Percentiles rank a stretch among this genome's conserved stretches.
Conservation (phyloP, 495 filamentous ascomycete genomes). For the Tirmania nivea region DNA sequence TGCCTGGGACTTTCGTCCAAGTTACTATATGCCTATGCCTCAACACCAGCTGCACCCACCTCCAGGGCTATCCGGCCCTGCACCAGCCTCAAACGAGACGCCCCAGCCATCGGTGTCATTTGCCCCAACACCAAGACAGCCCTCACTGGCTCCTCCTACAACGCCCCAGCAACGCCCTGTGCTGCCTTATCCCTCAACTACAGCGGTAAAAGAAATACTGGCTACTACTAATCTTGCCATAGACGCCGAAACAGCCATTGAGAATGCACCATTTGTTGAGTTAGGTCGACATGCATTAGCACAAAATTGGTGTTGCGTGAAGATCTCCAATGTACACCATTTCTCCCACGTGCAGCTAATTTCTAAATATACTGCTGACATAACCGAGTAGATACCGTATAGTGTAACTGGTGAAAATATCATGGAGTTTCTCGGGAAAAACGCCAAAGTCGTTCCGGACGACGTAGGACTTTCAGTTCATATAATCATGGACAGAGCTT, state of each 20-base stretch:
- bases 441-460: slow-evolving; percentile 19
- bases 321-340: slow-evolving; percentile 13
- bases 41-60: neutral
- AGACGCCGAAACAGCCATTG: slow-evolving; percentile 19
- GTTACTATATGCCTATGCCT: neutral
- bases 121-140: neutral
- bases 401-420: slow-evolving; percentile 17
- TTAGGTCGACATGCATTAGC: slow-evolving; percentile 15
- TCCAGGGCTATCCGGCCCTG: neutral
- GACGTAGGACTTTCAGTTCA: slow-evolving; percentile 16
- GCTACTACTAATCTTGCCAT: slow-evolving; percentile 6
- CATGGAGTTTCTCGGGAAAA: slow-evolving; percentile 18
- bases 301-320: slow-evolving; percentile 19
- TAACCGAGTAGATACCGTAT: slow-evolving; percentile 13
- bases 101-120: too few species aligned
- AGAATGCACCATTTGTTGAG: slow-evolving; percentile 18
- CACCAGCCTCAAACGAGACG: neutral
- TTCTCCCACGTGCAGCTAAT: neutral
- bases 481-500: slow-evolving; percentile 20
- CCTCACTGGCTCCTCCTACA: slow-evolving; percentile 1
- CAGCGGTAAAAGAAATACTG: slow-evolving; percentile 5
- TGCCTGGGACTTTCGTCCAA: slow-evolving; percentile 1
- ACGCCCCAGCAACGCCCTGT: slow-evolving; percentile 3
- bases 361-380: neutral
- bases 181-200: neutral